phyloP scores from a whole-genome alignment of 176 grass and related monocot genomes.

The Metroxylon sagu region DNA sequence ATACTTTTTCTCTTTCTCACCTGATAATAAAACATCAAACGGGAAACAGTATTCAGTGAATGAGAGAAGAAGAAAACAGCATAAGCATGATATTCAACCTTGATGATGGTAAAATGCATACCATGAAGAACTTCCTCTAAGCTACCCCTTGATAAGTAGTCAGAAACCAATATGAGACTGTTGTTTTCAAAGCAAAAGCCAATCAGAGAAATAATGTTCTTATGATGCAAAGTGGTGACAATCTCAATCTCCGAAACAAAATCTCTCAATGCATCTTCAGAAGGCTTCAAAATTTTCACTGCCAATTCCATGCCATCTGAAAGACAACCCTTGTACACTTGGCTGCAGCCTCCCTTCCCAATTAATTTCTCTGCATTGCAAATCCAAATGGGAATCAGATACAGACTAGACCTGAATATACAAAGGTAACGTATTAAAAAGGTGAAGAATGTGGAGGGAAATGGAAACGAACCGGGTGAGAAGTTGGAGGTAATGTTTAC shows the following conservation, averaged over 20 bases:
- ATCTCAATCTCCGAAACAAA: slow-evolving; percentile 75
- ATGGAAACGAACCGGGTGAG: slow-evolving; percentile 39
- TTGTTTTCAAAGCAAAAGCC: slow-evolving; percentile 91
- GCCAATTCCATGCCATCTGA: slow-evolving; percentile 48
- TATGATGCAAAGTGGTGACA: slow-evolving; percentile 56
- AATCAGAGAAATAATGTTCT: slow-evolving; percentile 56
- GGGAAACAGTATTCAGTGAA: no score
- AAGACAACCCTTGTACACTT: slow-evolving; percentile 67
- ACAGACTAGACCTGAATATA: no score
- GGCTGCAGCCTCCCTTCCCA: slow-evolving; percentile 86
- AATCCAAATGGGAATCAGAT: neutral
- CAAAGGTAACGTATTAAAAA: no score
- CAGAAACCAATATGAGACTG: slow-evolving; percentile 71
- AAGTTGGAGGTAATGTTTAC: slow-evolving; percentile 65
- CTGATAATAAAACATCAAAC: slow-evolving; percentile 22
- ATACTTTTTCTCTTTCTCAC: slow-evolving; percentile 31
- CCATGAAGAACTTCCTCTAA: slow-evolving; percentile 85
- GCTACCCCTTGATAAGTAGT: slow-evolving; percentile 76
- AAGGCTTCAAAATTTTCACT: slow-evolving; percentile 78
- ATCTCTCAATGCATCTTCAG: slow-evolving; percentile 59
- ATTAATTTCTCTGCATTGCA: slow-evolving; percentile 67
- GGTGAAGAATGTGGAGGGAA: neutral
- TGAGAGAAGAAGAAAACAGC: no score
- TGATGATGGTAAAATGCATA: slow-evolving; percentile 5
- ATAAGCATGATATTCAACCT: no score